Percentiles rank a stretch among this genome's conserved stretches.
These are phyloP conservation scores for Coprinopsis marcescibilis DNA, from an alignment of 768 basidiomycete genomes.

Conservation along the genomic window DNA sequence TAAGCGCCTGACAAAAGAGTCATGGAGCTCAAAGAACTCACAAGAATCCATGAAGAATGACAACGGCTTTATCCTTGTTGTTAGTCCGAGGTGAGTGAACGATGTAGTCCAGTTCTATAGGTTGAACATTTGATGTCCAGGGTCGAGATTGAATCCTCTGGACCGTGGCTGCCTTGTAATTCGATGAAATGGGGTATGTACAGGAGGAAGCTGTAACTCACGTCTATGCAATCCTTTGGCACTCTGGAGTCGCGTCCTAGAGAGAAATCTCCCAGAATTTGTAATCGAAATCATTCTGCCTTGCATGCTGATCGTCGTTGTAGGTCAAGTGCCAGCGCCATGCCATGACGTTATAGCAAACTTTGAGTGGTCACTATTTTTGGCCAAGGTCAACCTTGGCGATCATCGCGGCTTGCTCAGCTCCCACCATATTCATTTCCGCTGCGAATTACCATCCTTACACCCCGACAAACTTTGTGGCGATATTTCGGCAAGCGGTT, in stretches of 20 bases:
- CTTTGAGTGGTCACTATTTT: too few species aligned
- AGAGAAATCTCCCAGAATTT: background rate
- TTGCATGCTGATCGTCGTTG: too few species aligned
- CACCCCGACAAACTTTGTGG: too few species aligned
- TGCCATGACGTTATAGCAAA: too few species aligned
- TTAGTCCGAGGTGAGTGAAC: background rate
- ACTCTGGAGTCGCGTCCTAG: background rate
- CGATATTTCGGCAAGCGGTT: too few species aligned
- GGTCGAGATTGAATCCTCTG: background rate
- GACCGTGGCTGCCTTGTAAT: conserved; percentile 1
- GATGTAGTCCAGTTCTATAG: background rate
- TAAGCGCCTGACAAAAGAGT: background rate
- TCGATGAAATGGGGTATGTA: background rate
- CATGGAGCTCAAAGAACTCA: conserved; percentile 21
- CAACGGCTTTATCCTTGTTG: conserved; percentile 34
- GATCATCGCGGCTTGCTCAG: too few species aligned
- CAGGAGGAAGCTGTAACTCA: background rate
- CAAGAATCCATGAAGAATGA: conserved; percentile 65
- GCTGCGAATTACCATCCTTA: too few species aligned
- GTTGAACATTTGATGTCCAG: background rate
- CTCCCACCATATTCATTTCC: too few species aligned
- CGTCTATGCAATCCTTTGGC: background rate
- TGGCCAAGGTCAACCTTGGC: too few species aligned
- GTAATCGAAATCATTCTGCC: too few species aligned
- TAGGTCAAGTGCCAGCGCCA: too few species aligned